phyloP scores from a whole-genome alignment of 768 basidiomycete species.

The Xerocomus potaroensis region DNA sequence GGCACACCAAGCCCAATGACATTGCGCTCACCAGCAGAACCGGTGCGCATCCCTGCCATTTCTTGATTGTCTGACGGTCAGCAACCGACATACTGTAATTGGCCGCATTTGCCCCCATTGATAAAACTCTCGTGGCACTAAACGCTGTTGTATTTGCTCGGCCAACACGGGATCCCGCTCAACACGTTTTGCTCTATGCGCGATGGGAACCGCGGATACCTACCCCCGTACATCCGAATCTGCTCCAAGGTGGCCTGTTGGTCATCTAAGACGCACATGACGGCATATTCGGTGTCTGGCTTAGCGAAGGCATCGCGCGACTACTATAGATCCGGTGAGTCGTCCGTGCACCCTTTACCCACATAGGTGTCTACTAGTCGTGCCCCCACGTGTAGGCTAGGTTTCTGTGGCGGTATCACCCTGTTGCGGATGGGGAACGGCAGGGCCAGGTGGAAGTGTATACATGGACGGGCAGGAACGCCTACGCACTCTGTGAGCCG shows the following conservation, averaged over 20 bases:
- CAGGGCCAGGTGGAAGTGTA: constrained; percentile 55
- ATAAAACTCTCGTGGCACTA: no score
- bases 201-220: no score
- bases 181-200: constrained; percentile 78
- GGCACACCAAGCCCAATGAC: constrained; percentile 35
- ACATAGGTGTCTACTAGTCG: no score
- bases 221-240: no score
- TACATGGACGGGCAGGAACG: constrained; percentile 85
- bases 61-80: constrained; percentile 19
- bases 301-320: constrained; percentile 63
- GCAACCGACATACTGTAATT: no score
- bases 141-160: constrained; percentile 86
- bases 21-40: constrained; percentile 53
- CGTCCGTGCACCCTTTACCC: no score
- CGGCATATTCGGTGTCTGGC: constrained; percentile 89
- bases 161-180: constrained; percentile 92
- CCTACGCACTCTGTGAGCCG: constrained; percentile 82
- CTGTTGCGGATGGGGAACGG: no score
- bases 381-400: no score
- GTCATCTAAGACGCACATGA: constrained; percentile 63
- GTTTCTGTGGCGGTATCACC: no score
- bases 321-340: constrained; percentile 89
- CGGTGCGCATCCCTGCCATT: constrained; percentile 30
- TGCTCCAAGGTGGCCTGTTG: no score
- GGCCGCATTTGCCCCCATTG: no score